phyloP scores from a whole-genome alignment of 495 filamentous ascomycete genomes.

The Aspergillus egyptiacus region DNA sequence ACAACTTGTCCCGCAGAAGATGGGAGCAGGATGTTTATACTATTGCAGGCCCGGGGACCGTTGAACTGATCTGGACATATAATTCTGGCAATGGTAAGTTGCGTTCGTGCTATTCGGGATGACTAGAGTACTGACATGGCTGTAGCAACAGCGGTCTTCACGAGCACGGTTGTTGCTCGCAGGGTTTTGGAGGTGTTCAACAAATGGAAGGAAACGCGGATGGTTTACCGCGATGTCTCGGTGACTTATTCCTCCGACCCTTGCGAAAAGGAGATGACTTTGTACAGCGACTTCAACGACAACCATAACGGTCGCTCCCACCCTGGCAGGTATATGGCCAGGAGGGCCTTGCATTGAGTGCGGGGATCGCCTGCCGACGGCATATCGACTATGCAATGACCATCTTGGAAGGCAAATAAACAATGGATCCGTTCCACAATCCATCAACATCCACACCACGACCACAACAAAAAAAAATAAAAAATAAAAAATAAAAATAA shows the following conservation, averaged over 20 bases:
- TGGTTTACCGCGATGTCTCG: slow-evolving; percentile 25
- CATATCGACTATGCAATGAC: not conserved
- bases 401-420: not conserved
- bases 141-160: slow-evolving; percentile 33
- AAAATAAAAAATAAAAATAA: not conserved
- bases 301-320: not conserved
- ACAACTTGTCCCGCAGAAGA: slow-evolving; percentile 21
- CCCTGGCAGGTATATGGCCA: slow-evolving; percentile 13
- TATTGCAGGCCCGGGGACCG: slow-evolving; percentile 26
- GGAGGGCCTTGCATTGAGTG: slow-evolving; percentile 14
- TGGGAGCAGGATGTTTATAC: slow-evolving; percentile 29
- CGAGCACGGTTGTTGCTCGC: slow-evolving; percentile 28
- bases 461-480: not conserved
- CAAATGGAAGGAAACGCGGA: slow-evolving; percentile 20
- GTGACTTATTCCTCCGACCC: slow-evolving; percentile 34
- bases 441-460: too few species aligned
- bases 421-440: too few species aligned
- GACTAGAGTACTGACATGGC: slow-evolving; percentile 15
- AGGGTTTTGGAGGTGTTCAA: slow-evolving; percentile 27
- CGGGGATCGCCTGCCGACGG: not conserved
- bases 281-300: slow-evolving; percentile 18
- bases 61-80: slow-evolving; percentile 32
- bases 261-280: slow-evolving; percentile 30
- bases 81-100: slow-evolving; percentile 35
- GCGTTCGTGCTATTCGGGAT: not conserved